phyloP scores from a whole-genome alignment of 176 grass and related monocot genomes.

The sorghum (Sorghum bicolor) region DNA sequence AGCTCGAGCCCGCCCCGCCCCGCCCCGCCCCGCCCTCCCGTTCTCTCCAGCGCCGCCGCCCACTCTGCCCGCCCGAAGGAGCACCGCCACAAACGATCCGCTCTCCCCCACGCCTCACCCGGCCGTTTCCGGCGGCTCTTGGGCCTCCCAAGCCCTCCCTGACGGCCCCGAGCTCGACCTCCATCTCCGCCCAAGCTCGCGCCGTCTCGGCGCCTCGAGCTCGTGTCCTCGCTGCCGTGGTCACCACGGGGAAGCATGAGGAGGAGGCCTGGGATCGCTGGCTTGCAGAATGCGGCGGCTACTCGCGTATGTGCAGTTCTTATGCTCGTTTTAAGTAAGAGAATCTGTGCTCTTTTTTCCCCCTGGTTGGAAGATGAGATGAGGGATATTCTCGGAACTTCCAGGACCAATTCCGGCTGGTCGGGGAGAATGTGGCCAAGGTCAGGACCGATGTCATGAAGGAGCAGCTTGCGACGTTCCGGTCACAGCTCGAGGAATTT shows the following conservation, averaged over 20 bases:
- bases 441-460: constrained; percentile 95
- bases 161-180: neutral
- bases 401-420: constrained; percentile 79
- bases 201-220: neutral
- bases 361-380: neutral
- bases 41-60: neutral
- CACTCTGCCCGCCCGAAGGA: neutral
- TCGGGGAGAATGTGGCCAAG: constrained; percentile 91
- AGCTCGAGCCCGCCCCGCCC: no score
- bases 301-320: constrained; percentile 42
- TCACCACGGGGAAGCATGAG: constrained; percentile 13
- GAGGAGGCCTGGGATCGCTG: constrained; percentile 42
- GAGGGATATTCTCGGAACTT: neutral
- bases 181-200: neutral
- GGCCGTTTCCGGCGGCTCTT: neutral
- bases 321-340: neutral
- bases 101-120: neutral
- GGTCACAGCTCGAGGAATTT: constrained; percentile 87
- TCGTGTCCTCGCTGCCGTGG: neutral
- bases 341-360: neutral
- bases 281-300: constrained; percentile 50
- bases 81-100: neutral
- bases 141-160: neutral
- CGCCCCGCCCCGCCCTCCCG: no score
- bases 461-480: constrained; percentile 82